Conservation (phyloP, 2,329 filamentous ascomycete genomes). For the Nectriaceae sp. region DNA sequence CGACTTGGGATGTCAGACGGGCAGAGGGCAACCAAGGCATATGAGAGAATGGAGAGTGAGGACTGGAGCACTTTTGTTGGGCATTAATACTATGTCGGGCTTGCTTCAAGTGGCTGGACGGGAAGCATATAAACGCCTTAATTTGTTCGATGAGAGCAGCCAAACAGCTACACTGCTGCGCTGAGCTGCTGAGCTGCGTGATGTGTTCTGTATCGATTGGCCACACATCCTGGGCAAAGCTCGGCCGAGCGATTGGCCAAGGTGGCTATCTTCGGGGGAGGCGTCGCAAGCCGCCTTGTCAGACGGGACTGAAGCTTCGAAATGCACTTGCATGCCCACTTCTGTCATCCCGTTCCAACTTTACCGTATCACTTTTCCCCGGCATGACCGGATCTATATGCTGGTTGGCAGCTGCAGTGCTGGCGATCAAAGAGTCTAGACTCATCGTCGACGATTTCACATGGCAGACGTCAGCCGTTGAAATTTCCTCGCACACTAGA, state of each 20-base stretch:
- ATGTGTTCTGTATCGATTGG: conserved; percentile 7
- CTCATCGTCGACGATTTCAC: too few species aligned
- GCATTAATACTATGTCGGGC: conserved; percentile 7
- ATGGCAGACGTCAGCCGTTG: too few species aligned
- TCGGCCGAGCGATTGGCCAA: not conserved
- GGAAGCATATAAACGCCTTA: not conserved
- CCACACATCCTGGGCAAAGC: conserved; percentile 1
- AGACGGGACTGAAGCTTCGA: too few species aligned
- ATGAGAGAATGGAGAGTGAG: conserved; percentile 2
- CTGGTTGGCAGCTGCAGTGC: too few species aligned
- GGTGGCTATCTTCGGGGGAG: not conserved
- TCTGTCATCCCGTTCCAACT: too few species aligned
- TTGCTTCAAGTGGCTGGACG: conserved; percentile 5
- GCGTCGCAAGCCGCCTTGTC: too few species aligned
- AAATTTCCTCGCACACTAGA: too few species aligned
- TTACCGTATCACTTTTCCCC: too few species aligned
- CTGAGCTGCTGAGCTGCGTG: conserved; percentile 8
- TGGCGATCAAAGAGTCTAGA: too few species aligned
- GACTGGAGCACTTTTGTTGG: conserved; percentile 4
- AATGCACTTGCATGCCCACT: too few species aligned
- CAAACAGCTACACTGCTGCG: too few species aligned
- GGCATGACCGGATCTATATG: too few species aligned
- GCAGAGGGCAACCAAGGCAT: conserved; percentile 9
- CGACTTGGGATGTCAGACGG: not conserved
- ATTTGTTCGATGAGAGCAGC: conserved; percentile 3